These are phyloP conservation scores for Cymodocea nodosa DNA, from an alignment of 116 monocot species.

Conservation along the genomic window DNA sequence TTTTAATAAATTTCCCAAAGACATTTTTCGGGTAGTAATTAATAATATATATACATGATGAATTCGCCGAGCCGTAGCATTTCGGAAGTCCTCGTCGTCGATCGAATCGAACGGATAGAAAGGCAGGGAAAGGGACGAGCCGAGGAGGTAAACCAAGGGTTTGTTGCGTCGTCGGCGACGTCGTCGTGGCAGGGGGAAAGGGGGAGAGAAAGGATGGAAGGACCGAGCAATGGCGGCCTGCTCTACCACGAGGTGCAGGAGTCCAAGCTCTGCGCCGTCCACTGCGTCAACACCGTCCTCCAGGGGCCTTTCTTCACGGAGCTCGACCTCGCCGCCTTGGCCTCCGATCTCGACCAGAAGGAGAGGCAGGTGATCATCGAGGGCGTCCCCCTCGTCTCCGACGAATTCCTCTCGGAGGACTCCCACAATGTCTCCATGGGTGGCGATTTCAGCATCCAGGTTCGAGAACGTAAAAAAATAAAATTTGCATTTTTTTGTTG, in stretches of 20 bases:
- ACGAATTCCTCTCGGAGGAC: conserved; percentile 60
- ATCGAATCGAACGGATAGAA: too few species aligned
- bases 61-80: too few species aligned
- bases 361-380: conserved; percentile 64
- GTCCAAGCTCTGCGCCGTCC: conserved; percentile 91
- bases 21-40: too few species aligned
- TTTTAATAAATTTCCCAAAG: too few species aligned
- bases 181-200: neutral
- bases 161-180: too few species aligned
- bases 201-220: conserved; percentile 25
- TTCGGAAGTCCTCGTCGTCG: too few species aligned
- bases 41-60: too few species aligned
- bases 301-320: conserved; percentile 97
- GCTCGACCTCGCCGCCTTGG: conserved; percentile 80
- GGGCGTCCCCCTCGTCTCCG: conserved; percentile 1
- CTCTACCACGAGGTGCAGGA: conserved; percentile 98
- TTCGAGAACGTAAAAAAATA: conserved; percentile 3
- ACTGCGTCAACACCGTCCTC: conserved; percentile 92
- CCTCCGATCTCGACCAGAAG: conserved; percentile 72
- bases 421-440: conserved; percentile 91
- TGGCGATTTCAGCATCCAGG: conserved; percentile 98
- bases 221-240: conserved; percentile 70
- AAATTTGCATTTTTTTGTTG: neutral
- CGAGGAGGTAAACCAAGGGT: too few species aligned
- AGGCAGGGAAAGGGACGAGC: too few species aligned